Percentiles rank a stretch among this genome's conserved stretches.
phyloP scores from a whole-genome alignment of 1,139 yeast species.

The Casaregolazyma lundiana region DNA sequence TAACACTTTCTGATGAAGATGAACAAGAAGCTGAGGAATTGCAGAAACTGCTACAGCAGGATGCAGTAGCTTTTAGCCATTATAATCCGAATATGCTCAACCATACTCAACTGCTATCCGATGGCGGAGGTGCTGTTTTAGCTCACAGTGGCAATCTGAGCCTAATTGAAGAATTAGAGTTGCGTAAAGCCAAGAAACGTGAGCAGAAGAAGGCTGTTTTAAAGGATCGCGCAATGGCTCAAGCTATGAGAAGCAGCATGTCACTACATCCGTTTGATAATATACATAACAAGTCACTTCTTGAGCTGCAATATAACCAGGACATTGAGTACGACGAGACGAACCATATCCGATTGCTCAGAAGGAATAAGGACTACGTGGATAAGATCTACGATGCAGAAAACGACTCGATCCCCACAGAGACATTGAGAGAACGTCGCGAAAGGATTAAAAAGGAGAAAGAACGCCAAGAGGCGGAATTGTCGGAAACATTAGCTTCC shows the following conservation, averaged over 20 bases:
- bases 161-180: slow-evolving; percentile 36
- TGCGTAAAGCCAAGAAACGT: slow-evolving; percentile 33
- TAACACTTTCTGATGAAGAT: slow-evolving; percentile 12
- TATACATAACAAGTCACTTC: slow-evolving; percentile 24
- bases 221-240: slow-evolving; percentile 24
- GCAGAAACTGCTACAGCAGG: slow-evolving; percentile 13
- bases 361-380: slow-evolving; percentile 8
- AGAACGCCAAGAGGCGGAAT: slow-evolving; percentile 14
- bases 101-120: neutral
- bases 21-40: slow-evolving; percentile 12
- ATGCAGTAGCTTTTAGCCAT: slow-evolving; percentile 30
- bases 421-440: slow-evolving; percentile 30
- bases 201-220: slow-evolving; percentile 26
- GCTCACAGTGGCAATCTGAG: slow-evolving; percentile 26
- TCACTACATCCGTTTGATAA: slow-evolving; percentile 31
- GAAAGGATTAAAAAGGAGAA: slow-evolving; percentile 26
- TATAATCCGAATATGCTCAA: slow-evolving; percentile 28
- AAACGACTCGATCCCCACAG: slow-evolving; percentile 16
- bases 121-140: slow-evolving; percentile 6
- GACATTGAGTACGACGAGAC: slow-evolving; percentile 30
- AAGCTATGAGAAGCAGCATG: slow-evolving; percentile 16
- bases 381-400: neutral
- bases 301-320: slow-evolving; percentile 34
- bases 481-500: slow-evolving; percentile 31
- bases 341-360: slow-evolving; percentile 17